Evolutionary conservation across 2,329 filamentous ascomycete genomes (phyloP).

Genomic region (Pestalotiopsis sp.): DNA sequence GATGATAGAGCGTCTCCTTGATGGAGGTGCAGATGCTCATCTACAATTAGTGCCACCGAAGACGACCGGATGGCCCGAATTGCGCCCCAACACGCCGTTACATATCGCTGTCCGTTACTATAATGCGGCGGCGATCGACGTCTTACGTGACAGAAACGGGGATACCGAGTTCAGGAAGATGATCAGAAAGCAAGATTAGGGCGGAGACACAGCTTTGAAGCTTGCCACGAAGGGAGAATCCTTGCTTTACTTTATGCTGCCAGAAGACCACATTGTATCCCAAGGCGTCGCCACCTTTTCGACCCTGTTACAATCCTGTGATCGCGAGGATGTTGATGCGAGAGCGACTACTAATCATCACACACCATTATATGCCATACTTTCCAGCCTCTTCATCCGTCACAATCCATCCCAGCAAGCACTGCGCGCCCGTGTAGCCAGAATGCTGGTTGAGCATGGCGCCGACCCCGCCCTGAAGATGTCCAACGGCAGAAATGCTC

Average conservation of each 20-base stretch:
- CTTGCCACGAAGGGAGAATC: neutral
- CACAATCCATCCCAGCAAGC: neutral
- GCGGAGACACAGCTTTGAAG: neutral
- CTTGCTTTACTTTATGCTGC: neutral
- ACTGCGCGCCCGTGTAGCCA: neutral
- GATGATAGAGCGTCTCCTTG: neutral
- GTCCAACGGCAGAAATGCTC: neutral
- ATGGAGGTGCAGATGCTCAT: neutral
- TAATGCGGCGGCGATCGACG: neutral
- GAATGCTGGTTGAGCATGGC: neutral
- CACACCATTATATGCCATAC: neutral
- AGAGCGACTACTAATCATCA: neutral
- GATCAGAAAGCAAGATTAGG: neutral
- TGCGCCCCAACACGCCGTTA: neutral
- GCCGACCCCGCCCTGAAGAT: neutral
- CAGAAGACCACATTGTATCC: neutral
- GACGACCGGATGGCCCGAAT: neutral
- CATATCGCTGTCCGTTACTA: neutral
- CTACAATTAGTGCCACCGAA: neutral
- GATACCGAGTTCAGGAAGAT: neutral
- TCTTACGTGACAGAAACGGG: neutral
- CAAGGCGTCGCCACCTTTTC: constrained; percentile 1
- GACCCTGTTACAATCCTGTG: neutral
- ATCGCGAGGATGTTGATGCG: neutral
- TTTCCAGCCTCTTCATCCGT: neutral